These are phyloP conservation scores for Botrytis fragariae DNA, from an alignment of 2,329 filamentous ascomycete species.

Conservation along the genomic window DNA sequence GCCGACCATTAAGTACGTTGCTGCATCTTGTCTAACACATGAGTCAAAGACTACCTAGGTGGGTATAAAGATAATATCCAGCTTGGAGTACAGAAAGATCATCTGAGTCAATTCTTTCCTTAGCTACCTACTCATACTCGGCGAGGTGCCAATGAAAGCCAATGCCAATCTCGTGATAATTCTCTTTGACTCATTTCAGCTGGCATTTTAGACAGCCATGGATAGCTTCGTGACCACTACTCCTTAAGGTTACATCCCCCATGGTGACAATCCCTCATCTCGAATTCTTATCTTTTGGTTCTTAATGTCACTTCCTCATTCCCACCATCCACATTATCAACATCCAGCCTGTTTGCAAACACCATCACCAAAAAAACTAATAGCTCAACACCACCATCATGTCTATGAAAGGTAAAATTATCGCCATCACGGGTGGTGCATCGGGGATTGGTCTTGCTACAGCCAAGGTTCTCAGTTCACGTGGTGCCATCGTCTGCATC, in stretches of 20 bases:
- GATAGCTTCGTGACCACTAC: neutral
- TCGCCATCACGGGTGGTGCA: constrained; percentile 76
- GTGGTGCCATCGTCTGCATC: constrained; percentile 33
- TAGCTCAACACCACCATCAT: constrained; percentile 25
- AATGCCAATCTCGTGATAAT: neutral
- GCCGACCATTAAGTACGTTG: neutral
- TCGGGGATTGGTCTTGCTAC: constrained; percentile 75
- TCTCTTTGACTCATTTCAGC: neutral
- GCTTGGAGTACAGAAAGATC: neutral
- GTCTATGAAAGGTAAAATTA: constrained; percentile 49
- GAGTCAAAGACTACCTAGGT: neutral
- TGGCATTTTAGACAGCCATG: neutral
- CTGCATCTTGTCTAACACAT: neutral
- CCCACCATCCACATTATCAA: neutral
- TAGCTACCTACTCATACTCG: neutral
- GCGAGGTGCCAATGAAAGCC: neutral
- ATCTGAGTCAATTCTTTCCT: neutral
- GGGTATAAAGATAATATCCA: too few species aligned
- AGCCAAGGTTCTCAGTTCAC: constrained; percentile 47
- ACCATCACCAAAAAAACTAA: neutral
- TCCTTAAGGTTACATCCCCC: neutral
- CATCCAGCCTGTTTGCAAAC: neutral
- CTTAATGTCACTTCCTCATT: neutral
- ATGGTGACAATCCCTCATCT: neutral
- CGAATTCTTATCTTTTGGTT: neutral